A percentile compares a stretch with the other conserved stretches of the same genome.
Conservation (phyloP, 179 eudicot species). For the Actinidia chinensis region DNA sequence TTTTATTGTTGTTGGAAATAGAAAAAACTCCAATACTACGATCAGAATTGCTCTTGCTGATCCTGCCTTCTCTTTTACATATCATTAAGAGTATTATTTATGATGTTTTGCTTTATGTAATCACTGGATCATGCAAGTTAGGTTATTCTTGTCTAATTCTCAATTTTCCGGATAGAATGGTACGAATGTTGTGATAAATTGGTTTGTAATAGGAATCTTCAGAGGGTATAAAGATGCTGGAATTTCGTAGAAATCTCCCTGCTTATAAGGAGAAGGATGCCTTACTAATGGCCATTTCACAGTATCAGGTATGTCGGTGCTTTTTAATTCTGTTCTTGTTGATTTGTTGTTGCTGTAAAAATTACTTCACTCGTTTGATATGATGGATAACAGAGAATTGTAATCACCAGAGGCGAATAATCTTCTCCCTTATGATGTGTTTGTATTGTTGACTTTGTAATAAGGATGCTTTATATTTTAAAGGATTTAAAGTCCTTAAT, state of each 20-base stretch:
- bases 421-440: not conserved
- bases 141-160: not conserved
- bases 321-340: constrained; percentile 5
- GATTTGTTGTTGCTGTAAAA: constrained; percentile 5
- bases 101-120: not conserved
- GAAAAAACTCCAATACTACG: not conserved
- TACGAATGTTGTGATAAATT: constrained; percentile 9
- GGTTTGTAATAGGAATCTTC: constrained; percentile 56
- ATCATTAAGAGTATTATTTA: not conserved
- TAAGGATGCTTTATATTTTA: not conserved
- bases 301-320: constrained; percentile 59
- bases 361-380: constrained; percentile 1
- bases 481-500: not conserved
- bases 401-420: not conserved
- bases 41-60: not conserved
- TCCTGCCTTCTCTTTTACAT: not conserved
- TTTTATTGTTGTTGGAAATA: not conserved
- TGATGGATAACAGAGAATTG: not conserved
- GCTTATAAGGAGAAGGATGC: constrained; percentile 80
- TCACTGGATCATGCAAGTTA: not conserved
- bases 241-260: constrained; percentile 80
- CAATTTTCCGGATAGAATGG: constrained; percentile 8
- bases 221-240: constrained; percentile 89
- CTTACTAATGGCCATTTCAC: constrained; percentile 53
- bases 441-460: not conserved